Percentiles rank a stretch among this genome's conserved stretches.
Evolutionary conservation across 805 yeast species (phyloP).

Genomic region (Jamesozyma piceae): DNA sequence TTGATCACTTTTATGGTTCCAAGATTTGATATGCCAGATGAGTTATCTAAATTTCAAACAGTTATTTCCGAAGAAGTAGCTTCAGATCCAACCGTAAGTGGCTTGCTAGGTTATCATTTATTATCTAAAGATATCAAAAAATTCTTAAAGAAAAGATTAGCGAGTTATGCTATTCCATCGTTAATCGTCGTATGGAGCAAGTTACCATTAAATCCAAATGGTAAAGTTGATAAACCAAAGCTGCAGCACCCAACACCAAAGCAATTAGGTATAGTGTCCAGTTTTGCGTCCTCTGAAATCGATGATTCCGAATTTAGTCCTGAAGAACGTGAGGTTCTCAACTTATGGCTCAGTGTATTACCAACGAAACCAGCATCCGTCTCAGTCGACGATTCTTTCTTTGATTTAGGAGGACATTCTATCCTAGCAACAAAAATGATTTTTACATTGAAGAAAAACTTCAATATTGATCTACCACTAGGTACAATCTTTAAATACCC

Average conservation of each 20-base stretch:
- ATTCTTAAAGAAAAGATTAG: constrained; percentile 80
- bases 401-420: constrained; percentile 97
- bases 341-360: constrained; percentile 76
- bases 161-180: constrained; percentile 89
- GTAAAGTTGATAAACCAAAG: constrained; percentile 95
- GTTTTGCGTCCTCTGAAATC: constrained; percentile 34
- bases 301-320: constrained; percentile 49
- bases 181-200: constrained; percentile 77
- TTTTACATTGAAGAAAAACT: constrained; percentile 72
- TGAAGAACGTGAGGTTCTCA: constrained; percentile 59
- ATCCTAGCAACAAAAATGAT: constrained; percentile 96
- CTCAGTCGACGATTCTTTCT: constrained; percentile 77
- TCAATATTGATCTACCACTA: constrained; percentile 75
- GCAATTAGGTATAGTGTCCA: constrained; percentile 70
- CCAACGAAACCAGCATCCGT: constrained; percentile 79
- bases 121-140: constrained; percentile 72
- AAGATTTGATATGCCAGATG: constrained; percentile 43
- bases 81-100: constrained; percentile 62
- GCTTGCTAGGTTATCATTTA: constrained; percentile 65
- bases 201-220: constrained; percentile 93
- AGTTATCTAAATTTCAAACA: constrained; percentile 35
- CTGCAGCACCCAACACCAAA: constrained; percentile 89
- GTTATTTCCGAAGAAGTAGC: constrained; percentile 34
- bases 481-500: constrained; percentile 88
- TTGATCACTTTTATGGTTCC: constrained; percentile 90